Conservation (phyloP, 768 basidiomycete species). For the Rhodosporidiobolus odoratus region DNA sequence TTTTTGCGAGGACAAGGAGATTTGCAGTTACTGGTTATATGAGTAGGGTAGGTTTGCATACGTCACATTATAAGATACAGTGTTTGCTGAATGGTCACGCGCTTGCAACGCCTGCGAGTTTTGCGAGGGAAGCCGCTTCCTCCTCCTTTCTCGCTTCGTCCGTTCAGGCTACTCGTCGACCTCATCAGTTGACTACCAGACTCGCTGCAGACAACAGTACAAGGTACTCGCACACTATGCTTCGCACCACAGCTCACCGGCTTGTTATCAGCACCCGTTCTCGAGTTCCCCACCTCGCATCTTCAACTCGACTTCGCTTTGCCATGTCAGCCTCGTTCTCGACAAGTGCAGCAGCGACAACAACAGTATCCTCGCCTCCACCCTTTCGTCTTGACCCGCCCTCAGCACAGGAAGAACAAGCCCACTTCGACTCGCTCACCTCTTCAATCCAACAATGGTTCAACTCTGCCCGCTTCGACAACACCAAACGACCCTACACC, state of each 20-base stretch:
- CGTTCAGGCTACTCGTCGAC: too few relatives aligned
- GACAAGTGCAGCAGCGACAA: background rate
- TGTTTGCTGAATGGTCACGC: too few relatives aligned
- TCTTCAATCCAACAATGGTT: conserved; percentile 68
- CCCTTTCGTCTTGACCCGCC: conserved; percentile 40
- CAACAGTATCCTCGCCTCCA: conserved; percentile 7
- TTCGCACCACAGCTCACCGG: background rate
- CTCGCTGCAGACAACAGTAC: background rate
- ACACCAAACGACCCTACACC: conserved; percentile 71
- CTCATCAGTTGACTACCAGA: background rate
- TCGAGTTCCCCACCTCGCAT: background rate
- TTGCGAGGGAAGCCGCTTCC: too few relatives aligned
- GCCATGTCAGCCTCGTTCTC: background rate
- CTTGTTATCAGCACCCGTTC: background rate
- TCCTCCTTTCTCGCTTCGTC: background rate
- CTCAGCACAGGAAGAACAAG: conserved; percentile 36
- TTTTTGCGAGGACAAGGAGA: background rate
- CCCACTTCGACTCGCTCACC: conserved; percentile 33
- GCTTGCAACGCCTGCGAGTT: too few relatives aligned
- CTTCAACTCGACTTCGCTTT: background rate
- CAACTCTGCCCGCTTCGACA: conserved; percentile 63
- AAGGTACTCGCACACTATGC: background rate
- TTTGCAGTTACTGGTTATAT: too few relatives aligned
- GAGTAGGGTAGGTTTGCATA: background rate
- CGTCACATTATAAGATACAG: too few relatives aligned